phyloP scores from a whole-genome alignment of 345 rosid species.

The Aethionema arabicum region DNA sequence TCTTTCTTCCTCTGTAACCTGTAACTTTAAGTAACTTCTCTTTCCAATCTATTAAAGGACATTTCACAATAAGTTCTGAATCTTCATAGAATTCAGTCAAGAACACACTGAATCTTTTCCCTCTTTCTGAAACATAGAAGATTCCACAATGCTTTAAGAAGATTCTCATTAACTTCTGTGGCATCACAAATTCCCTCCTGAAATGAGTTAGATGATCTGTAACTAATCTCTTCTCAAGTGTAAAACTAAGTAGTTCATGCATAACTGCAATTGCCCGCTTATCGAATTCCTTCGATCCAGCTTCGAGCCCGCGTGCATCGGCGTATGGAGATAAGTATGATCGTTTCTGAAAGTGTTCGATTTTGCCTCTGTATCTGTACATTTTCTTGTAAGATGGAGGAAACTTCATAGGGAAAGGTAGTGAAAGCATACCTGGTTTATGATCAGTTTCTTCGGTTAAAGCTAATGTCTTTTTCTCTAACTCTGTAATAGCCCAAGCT shows the following conservation, averaged over 20 bases:
- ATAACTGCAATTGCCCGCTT: conserved; percentile 83
- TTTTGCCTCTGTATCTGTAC: conserved; percentile 68
- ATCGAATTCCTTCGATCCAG: conserved; percentile 84
- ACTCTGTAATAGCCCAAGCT: conserved; percentile 75
- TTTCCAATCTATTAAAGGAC: conserved; percentile 65
- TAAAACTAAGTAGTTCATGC: conserved; percentile 89
- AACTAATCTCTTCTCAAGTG: conserved; percentile 84
- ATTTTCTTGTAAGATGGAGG: conserved; percentile 74
- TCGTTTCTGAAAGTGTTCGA: conserved; percentile 80
- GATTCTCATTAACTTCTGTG: conserved; percentile 92
- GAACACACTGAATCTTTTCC: conserved; percentile 86
- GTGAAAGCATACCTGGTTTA: conserved; percentile 66
- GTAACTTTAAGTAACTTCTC: conserved; percentile 58
- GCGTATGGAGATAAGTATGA: conserved; percentile 81
- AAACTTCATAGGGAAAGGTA: conserved; percentile 75
- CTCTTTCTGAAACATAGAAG: conserved; percentile 90
- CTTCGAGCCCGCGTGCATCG: conserved; percentile 61
- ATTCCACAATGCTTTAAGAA: conserved; percentile 83
- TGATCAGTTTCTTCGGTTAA: conserved; percentile 43
- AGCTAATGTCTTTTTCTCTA: conserved; percentile 65
- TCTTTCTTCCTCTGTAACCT: conserved; percentile 66
- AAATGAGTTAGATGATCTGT: conserved; percentile 91
- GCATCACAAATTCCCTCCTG: conserved; percentile 74
- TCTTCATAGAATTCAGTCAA: conserved; percentile 78
- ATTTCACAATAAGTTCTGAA: conserved; percentile 59